A percentile compares a stretch with the other conserved stretches of the same genome.
These are phyloP conservation scores for Cyberlindnera veronae DNA, from an alignment of 805 yeast genomes.

Conservation along the genomic window DNA sequence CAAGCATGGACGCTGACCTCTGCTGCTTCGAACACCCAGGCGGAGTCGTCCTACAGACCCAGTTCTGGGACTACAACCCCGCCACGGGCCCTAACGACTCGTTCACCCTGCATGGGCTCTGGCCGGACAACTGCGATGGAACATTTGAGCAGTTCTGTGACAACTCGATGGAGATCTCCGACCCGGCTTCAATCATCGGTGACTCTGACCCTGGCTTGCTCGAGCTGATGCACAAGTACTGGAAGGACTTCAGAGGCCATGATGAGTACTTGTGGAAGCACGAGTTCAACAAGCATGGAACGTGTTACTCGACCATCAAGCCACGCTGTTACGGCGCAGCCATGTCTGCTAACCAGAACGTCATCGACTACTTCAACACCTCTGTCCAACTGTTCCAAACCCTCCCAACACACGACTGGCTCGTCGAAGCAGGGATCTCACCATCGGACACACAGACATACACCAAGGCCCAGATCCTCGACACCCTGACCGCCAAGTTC, in stretches of 20 bases:
- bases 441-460: conserved; percentile 15
- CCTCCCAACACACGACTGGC: conserved; percentile 18
- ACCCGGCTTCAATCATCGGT: conserved; percentile 36
- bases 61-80: conserved; percentile 88
- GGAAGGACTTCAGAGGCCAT: conserved; percentile 72
- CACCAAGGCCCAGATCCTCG: conserved; percentile 8
- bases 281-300: conserved; percentile 22
- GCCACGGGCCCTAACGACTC: conserved; percentile 64
- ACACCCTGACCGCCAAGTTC: conserved; percentile 8
- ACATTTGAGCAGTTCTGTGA: conserved; percentile 77
- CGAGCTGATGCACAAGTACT: conserved; percentile 50
- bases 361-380: conserved; percentile 16
- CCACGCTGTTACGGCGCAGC: conserved; percentile 15
- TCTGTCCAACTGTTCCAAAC: conserved; percentile 9
- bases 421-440: conserved; percentile 15
- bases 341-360: conserved; percentile 7
- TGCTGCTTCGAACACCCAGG: conserved; percentile 89
- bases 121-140: conserved; percentile 90
- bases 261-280: conserved; percentile 35
- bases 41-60: conserved; percentile 79
- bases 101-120: conserved; percentile 80
- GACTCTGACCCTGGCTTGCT: conserved; percentile 42
- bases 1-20: conserved; percentile 48
- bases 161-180: conserved; percentile 47
- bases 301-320: conserved; percentile 20